phyloP scores from a whole-genome alignment of 208 protist genomes.

The Balamuthia mandrillaris region DNA sequence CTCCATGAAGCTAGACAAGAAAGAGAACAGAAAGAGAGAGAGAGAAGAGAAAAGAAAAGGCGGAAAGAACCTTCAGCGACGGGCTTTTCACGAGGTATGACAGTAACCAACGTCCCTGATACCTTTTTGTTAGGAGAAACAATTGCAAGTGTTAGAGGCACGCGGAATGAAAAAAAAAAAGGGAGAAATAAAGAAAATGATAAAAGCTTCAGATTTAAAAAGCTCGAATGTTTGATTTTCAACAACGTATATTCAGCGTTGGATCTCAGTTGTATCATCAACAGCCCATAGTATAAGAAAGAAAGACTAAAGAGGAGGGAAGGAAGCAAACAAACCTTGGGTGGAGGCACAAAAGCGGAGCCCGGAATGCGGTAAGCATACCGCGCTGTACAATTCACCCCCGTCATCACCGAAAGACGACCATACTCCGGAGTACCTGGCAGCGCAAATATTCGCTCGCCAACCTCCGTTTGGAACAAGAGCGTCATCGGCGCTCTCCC shows the following conservation, averaged over 20 bases:
- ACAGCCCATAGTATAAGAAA: too few species aligned
- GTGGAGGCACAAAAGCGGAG: conserved; percentile 1
- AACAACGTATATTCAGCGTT: neutral
- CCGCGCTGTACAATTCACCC: neutral
- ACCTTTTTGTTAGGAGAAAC: neutral
- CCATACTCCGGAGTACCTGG: neutral
- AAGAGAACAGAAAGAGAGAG: neutral
- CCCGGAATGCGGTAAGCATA: neutral
- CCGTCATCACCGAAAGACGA: conserved; percentile 4
- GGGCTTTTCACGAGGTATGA: neutral
- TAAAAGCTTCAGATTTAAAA: neutral
- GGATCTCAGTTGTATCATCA: too few species aligned
- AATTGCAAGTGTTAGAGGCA: neutral
- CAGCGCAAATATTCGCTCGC: neutral
- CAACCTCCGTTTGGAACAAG: conserved; percentile 16
- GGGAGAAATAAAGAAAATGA: neutral
- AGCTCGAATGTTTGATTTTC: neutral
- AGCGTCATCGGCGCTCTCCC: neutral
- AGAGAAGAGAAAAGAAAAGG: neutral
- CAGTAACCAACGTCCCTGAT: neutral
- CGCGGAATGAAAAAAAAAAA: neutral
- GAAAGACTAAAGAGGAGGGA: neutral
- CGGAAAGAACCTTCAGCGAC: neutral
- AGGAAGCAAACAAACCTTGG: neutral
- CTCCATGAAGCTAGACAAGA: neutral